Conservation (phyloP, 805 yeast genomes). For the Wickerhamiella azyma region DNA sequence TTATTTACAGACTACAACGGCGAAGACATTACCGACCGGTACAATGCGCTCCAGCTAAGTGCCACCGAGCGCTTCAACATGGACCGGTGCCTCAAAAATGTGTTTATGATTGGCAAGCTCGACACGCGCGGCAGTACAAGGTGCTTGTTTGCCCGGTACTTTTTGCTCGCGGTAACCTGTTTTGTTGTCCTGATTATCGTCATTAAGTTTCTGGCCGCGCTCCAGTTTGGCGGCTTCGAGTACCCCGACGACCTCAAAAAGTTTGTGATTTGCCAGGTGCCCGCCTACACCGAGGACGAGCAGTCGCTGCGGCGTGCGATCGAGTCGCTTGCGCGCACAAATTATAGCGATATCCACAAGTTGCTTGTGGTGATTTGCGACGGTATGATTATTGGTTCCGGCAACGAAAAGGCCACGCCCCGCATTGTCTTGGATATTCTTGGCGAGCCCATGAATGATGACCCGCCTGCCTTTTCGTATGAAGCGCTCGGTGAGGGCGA, state of each 20-base stretch:
- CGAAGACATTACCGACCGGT: conserved; percentile 24
- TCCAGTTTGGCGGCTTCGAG: conserved; percentile 26
- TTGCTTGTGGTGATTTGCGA: conserved; percentile 45
- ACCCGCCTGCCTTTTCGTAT: conserved; percentile 39
- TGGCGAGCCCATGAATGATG: conserved; percentile 36
- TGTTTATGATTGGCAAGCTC: conserved; percentile 30
- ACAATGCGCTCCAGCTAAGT: conserved; percentile 18
- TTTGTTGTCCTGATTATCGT: conserved; percentile 27
- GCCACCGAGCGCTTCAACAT: conserved; percentile 19
- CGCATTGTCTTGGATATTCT: conserved; percentile 43
- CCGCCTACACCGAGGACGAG: conserved; percentile 51
- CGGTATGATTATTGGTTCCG: conserved; percentile 49
- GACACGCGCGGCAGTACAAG: conserved; percentile 28
- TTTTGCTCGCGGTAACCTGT: conserved; percentile 28
- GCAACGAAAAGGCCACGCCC: conserved; percentile 46
- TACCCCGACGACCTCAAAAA: conserved; percentile 29
- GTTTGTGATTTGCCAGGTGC: conserved; percentile 34
- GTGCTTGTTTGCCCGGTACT: conserved; percentile 31
- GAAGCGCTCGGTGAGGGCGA: conserved; percentile 48
- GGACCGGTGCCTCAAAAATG: conserved; percentile 27
- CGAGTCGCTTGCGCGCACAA: conserved; percentile 45
- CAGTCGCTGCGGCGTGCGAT: conserved; percentile 40
- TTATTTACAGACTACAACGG: conserved; percentile 27
- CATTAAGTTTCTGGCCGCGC: conserved; percentile 30
- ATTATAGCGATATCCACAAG: conserved; percentile 46